Conservation (phyloP, 345 rosid species). For the Eucalyptus polybractea region DNA sequence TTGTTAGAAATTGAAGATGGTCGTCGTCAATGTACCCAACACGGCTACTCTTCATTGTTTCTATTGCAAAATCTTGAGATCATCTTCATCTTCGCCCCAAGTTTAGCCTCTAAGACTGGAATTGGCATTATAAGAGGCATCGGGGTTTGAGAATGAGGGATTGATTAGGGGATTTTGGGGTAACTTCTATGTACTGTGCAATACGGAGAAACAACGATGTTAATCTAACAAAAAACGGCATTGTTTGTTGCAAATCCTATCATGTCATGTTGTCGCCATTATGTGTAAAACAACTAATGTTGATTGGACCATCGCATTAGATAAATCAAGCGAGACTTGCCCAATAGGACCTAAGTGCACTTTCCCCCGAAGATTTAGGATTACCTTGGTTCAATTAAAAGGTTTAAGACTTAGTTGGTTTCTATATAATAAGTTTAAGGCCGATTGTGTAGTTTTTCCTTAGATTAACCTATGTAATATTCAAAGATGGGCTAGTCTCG, state of each 20-base stretch:
- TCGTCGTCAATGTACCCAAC: background rate
- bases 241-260: background rate
- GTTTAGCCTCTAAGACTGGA: background rate
- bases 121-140: background rate
- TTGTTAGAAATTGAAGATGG: background rate
- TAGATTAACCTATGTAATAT: background rate
- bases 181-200: background rate
- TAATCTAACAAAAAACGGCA: background rate
- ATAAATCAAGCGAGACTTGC: background rate
- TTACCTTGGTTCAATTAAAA: background rate
- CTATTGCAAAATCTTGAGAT: background rate
- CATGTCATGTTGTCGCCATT: accelerated
- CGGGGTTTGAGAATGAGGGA: background rate
- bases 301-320: accelerated
- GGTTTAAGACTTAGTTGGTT: background rate
- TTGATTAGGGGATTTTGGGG: background rate
- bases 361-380: no score
- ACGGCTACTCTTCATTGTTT: background rate
- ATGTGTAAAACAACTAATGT: background rate
- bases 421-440: background rate
- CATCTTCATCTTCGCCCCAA: background rate
- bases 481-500: background rate
- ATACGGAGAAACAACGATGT: accelerated
- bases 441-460: background rate
- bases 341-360: no score